Base-by-base conservation (phyloP, 2,329 filamentous ascomycete genomes). In the Cryphonectria parasitica region DNA sequence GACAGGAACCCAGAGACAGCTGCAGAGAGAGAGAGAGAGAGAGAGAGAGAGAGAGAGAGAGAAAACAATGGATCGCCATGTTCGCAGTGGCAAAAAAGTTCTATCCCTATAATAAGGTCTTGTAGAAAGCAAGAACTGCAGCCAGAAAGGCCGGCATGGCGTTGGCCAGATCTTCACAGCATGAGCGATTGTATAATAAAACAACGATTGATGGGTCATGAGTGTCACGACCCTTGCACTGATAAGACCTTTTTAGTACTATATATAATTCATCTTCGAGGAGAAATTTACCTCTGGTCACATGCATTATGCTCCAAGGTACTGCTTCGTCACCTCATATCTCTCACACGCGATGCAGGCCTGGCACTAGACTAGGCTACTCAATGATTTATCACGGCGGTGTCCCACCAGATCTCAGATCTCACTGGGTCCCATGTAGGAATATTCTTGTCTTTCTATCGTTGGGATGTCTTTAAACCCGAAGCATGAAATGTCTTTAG, bases 141-240 rank as follows among this genome's bases (percentile, higher is more conserved):
- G 64, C 68, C 49, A 71, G 62, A 61, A 62, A 64, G 66, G 69
- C 68, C 67, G 63, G 49, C 56, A 56, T 68, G 66, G 66, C 58
- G 61, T 64, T 66, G 65, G 66, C 71, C 71, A 70, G 15, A 62
- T 56, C 41, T 56, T 58, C 49, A 56, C 71, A 67, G 71, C 71
- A 72, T 72, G 71, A 72, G 71, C 68, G 69, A 72, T 72, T 72
- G 71, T 71, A 72, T 72, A 72, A 71, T 71, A 66, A 66, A 39
- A 70, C 61, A 72, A 68, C 41, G 68, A 71, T 70, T 71, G 56
- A 72, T 56, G 71, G 68, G 71, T 72, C 71, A 72, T 66, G 71
- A 71, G 66, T 72, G 63, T 39, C 36, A 72, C 66, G 71, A 72
- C 66, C 66, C 66, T 68, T 62, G 63, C 62, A 65, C 43, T 68